phyloP scores from a whole-genome alignment of 1,139 yeast species.

The Debaryomycetaceae sp. region DNA sequence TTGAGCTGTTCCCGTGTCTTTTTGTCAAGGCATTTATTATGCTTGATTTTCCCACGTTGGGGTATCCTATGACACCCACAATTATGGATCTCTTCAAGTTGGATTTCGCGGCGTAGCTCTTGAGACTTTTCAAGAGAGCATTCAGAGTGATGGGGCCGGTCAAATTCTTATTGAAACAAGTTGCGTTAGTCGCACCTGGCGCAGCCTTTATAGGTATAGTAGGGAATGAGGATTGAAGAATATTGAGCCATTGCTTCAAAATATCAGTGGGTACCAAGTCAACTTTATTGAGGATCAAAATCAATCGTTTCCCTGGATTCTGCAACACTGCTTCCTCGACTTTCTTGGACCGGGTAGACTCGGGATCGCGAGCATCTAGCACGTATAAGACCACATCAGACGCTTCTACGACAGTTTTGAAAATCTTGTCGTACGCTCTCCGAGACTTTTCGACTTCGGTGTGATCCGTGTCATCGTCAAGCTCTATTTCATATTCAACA shows the following conservation, averaged over 20 bases:
- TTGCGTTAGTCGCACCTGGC: slow-evolving; percentile 42
- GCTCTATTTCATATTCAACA: slow-evolving; percentile 32
- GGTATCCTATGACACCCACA: slow-evolving; percentile 95
- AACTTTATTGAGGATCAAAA: slow-evolving; percentile 79
- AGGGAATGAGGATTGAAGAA: slow-evolving; percentile 76
- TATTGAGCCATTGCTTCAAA: slow-evolving; percentile 74
- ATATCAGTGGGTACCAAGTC: slow-evolving; percentile 84
- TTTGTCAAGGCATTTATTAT: slow-evolving; percentile 83
- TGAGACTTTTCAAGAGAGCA: slow-evolving; percentile 67
- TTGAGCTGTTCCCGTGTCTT: slow-evolving; percentile 58
- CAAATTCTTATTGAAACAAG: slow-evolving; percentile 67
- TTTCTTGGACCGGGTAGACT: slow-evolving; percentile 81
- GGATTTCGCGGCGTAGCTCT: slow-evolving; percentile 73
- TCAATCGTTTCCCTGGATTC: slow-evolving; percentile 68
- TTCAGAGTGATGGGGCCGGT: slow-evolving; percentile 65
- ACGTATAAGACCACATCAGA: slow-evolving; percentile 88
- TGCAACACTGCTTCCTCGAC: slow-evolving; percentile 86
- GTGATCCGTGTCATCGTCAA: slow-evolving; percentile 28
- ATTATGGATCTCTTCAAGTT: slow-evolving; percentile 84
- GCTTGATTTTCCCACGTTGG: slow-evolving; percentile 88
- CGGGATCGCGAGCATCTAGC: slow-evolving; percentile 96
- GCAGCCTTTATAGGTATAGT: slow-evolving; percentile 79
- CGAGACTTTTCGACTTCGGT: slow-evolving; percentile 63
- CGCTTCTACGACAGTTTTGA: slow-evolving; percentile 72
- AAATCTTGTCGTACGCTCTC: slow-evolving; percentile 85